Evolutionary conservation across 1,284 basidiomycete genomes (phyloP), one percentile per base, ranked within the genome.

Genomic region (Apiotrichum mycotoxinovorans): DNA sequence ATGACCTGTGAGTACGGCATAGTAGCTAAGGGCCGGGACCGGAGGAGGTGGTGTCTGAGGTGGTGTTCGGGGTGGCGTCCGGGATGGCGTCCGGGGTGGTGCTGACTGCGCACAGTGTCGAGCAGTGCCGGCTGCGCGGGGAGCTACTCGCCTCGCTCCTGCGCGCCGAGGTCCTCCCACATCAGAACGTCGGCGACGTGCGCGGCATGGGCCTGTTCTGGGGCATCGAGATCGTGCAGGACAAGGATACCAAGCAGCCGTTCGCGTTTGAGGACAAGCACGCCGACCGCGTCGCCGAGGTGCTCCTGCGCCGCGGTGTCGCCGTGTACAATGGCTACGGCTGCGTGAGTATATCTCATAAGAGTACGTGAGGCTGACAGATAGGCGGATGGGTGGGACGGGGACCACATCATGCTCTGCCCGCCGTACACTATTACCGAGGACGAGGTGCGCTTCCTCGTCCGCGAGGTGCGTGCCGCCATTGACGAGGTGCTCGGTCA

Each of bases 201-300:
- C 64, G 69, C 22, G 69, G 91, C 20, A 83, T 83, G 25, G 90
- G 90, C 14, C 82, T 84, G 30, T 90, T 91, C 79, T 90, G 86
- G 84, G 87, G 80, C 15, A 77, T 92, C 57, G 90, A 93, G 72
- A 89, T 91, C 64, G 76, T 74, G 23, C 34, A 26, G 25, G 59
- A 70, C 52, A 62, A 60, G 37, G n/a, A 38, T 9, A 65, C 58
- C 18, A 71, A 69, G 52, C 9, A 44, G 41, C 64, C 65, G 1
- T 71, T 71, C 52, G 50, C 69, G 7, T 45, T 45, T 30, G 50
- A 41, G 10, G 51, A 67, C 7, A 61, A 62, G 7, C 25, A 67
- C 23, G 59, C 71, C 4, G 47, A 60, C 12, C 42, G 60, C 20
- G 34, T 74, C 12, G 63, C 61, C 26, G 60, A 62, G n/a, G 67